Evolutionary conservation across 768 basidiomycete species (phyloP).

Genomic region (Agrocybe praecox): DNA sequence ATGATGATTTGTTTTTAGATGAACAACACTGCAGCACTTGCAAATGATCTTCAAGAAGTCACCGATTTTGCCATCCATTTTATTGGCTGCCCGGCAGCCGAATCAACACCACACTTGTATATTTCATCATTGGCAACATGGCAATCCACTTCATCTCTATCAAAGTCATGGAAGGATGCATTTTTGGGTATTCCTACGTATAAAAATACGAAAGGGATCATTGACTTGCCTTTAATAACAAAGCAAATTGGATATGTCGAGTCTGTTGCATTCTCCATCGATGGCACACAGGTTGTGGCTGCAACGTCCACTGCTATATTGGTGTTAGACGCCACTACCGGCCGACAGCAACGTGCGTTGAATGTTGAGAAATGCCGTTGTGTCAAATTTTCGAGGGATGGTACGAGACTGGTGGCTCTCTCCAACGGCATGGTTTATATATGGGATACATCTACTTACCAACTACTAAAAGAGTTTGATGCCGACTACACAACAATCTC

Average conservation of each 20-base stretch:
- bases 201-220: background rate
- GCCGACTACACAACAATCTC: no score
- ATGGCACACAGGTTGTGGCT: no score
- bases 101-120: constrained; percentile 21
- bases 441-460: no score
- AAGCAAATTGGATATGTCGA: background rate
- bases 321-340: no score
- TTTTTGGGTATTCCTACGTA: constrained; percentile 11
- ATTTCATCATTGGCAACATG: constrained; percentile 20
- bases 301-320: no score
- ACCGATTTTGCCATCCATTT: constrained; percentile 22
- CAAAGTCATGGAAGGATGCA: constrained; percentile 7
- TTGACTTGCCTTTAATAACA: constrained; percentile 3
- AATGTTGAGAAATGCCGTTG: no score
- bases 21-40: background rate
- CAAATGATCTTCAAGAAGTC: constrained; percentile 9
- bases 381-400: no score
- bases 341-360: no score
- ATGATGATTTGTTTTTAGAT: background rate
- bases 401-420: no score
- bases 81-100: constrained; percentile 9
- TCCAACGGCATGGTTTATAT: no score
- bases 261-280: no score
- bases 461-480: no score
- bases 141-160: background rate